Evolutionary conservation across 495 filamentous ascomycete genomes (phyloP).

Genomic region (Xanthoparmelia taractica): DNA sequence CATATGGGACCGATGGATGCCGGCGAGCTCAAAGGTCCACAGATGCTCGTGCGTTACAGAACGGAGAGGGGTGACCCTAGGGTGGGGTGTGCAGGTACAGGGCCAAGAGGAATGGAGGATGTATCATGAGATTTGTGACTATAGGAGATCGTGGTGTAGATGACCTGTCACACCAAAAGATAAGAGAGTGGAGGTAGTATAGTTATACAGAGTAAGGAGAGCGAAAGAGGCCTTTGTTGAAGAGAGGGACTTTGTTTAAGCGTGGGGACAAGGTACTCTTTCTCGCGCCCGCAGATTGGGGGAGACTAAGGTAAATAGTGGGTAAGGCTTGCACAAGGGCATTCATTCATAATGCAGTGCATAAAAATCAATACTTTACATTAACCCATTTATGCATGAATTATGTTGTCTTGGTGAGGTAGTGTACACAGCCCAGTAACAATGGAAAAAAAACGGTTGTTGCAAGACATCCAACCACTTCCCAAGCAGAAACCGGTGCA

Average conservation of each 20-base stretch:
- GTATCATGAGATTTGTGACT: background rate
- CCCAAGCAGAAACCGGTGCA: too few species aligned
- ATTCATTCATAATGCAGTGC: too few species aligned
- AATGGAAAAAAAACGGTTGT: too few species aligned
- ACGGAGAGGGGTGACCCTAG: background rate
- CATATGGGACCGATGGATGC: background rate
- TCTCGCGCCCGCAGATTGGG: background rate
- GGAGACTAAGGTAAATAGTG: too few species aligned
- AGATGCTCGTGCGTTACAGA: background rate
- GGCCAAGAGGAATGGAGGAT: background rate
- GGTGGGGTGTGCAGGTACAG: slow-evolving; percentile 12
- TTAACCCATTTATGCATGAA: background rate
- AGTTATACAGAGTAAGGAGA: background rate
- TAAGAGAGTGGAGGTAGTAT: background rate
- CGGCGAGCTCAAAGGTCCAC: background rate
- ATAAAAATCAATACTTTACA: too few species aligned
- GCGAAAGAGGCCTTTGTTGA: slow-evolving; percentile 1
- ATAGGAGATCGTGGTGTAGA: background rate
- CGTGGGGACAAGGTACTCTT: background rate
- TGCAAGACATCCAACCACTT: too few species aligned
- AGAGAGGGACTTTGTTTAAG: background rate
- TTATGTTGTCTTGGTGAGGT: too few species aligned
- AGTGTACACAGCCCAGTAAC: too few species aligned
- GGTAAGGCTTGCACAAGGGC: too few species aligned
- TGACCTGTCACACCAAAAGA: background rate